phyloP scores from a whole-genome alignment of 2,329 filamentous ascomycete genomes.

The Cordyceps pruinosa region DNA sequence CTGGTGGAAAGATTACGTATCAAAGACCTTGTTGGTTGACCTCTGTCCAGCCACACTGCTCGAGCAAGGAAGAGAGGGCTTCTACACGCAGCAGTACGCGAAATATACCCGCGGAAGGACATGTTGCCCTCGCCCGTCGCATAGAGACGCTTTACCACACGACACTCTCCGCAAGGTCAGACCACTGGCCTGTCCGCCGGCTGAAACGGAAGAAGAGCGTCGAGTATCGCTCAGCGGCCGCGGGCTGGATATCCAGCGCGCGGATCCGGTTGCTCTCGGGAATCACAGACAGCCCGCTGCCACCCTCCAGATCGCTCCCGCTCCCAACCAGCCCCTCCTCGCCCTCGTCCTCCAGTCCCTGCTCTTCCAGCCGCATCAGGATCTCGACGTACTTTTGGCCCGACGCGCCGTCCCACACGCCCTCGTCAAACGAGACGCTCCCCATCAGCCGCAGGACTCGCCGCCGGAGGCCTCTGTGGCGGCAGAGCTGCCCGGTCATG shows the following conservation, averaged over 20 bases:
- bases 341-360: not conserved
- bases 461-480: constrained; percentile 5
- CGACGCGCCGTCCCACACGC: constrained; percentile 6
- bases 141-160: not conserved
- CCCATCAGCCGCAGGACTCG: constrained; percentile 3
- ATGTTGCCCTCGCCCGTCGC: too few species aligned
- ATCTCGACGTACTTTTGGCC: not conserved
- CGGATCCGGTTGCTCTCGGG: not conserved
- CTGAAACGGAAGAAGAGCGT: not conserved
- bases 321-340: not conserved
- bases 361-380: constrained; percentile 9
- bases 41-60: too few species aligned
- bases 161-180: not conserved
- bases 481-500: constrained; percentile 11
- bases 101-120: too few species aligned
- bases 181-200: not conserved
- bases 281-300: not conserved
- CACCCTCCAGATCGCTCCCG: too few species aligned
- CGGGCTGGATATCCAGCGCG: not conserved
- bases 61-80: too few species aligned
- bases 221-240: not conserved
- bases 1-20: too few species aligned
- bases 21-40: too few species aligned
- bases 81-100: too few species aligned
- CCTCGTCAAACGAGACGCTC: not conserved